These are phyloP conservation scores for Urochloa ruziziensis DNA, from an alignment of 176 grass and related monocot genomes.

Conservation along the genomic window DNA sequence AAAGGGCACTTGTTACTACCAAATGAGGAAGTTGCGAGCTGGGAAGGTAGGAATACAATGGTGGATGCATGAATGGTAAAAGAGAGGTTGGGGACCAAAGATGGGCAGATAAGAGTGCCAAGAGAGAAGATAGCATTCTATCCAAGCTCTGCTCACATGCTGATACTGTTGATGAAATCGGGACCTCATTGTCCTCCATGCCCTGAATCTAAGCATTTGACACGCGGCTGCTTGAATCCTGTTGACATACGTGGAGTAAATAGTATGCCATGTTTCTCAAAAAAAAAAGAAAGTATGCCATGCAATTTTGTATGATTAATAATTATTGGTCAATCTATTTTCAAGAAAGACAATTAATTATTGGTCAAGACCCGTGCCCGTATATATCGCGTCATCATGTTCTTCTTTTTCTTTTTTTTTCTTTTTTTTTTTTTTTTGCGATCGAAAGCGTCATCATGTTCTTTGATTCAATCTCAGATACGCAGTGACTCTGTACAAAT, in stretches of 20 bases:
- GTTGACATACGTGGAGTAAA: neutral
- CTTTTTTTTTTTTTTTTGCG: too few species aligned
- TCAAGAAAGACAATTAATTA: neutral
- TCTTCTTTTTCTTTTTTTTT: too few species aligned
- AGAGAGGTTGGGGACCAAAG: neutral
- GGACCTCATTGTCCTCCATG: neutral
- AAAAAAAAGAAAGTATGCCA: neutral
- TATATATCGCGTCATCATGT: too few species aligned
- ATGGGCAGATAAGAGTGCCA: neutral
- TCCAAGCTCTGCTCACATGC: neutral
- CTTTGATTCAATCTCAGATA: too few species aligned
- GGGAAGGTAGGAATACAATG: neutral
- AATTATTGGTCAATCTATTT: neutral
- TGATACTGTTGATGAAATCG: neutral
- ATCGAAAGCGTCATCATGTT: too few species aligned
- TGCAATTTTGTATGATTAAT: neutral
- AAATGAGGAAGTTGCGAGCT: neutral
- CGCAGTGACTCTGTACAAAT: neutral
- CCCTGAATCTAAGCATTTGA: neutral
- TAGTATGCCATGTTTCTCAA: neutral
- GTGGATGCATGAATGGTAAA: neutral
- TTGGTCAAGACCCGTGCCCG: neutral
- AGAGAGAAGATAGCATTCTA: neutral
- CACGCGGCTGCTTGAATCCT: neutral
- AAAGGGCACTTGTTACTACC: neutral